Percentiles rank a stretch among this genome's conserved stretches.
Conservation (phyloP, 768 basidiomycete genomes). For the Auricularia sp. region DNA sequence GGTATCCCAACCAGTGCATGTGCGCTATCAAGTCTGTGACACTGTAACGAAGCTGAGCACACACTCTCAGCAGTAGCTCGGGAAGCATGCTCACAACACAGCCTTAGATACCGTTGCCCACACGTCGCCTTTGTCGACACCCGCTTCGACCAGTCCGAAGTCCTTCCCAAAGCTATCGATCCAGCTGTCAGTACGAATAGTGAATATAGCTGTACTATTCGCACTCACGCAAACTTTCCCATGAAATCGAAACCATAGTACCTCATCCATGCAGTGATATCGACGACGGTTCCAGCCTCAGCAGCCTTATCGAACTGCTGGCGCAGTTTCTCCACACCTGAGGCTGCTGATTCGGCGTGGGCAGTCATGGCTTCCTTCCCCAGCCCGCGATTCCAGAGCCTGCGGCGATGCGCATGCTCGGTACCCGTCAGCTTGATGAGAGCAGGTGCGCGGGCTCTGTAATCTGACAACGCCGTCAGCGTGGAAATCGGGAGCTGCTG, state of each 20-base stretch:
- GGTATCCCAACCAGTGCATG: background rate
- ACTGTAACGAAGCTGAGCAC: background rate
- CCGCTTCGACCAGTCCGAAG: background rate
- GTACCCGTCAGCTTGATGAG: slow-evolving; percentile 29
- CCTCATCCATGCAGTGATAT: background rate
- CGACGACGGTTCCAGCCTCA: background rate
- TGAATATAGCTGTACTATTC: background rate
- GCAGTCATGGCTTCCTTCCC: slow-evolving; percentile 27
- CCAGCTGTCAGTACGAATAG: background rate
- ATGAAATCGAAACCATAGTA: background rate
- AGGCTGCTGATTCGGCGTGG: background rate
- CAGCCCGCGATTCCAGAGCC: slow-evolving; percentile 41
- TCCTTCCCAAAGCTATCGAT: background rate
- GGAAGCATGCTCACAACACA: background rate
- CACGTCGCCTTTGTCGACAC: background rate
- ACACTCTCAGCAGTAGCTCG: background rate
- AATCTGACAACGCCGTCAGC: background rate
- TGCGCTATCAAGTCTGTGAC: background rate
- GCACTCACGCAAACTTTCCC: background rate
- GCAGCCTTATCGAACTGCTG: background rate
- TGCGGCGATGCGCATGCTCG: slow-evolving; percentile 36
- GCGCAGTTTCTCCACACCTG: background rate
- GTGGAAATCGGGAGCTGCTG: too few species aligned
- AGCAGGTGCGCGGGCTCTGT: slow-evolving; percentile 6
- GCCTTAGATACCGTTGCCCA: background rate